phyloP scores from a whole-genome alignment of 805 yeast species.

The Lachancea waltii region DNA sequence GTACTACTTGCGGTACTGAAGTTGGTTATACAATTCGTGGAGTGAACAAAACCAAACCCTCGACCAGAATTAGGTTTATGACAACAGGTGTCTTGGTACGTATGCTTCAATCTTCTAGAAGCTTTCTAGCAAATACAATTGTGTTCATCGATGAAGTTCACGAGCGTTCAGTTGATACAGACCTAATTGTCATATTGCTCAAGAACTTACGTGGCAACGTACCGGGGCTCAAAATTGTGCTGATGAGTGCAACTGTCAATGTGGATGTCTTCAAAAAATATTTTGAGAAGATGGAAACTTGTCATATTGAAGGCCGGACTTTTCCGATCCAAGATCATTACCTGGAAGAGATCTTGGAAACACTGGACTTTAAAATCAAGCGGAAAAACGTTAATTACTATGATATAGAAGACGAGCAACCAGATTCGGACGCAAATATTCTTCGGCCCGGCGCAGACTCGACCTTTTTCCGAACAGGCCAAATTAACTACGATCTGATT shows the following conservation, averaged over 20 bases:
- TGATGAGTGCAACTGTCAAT: constrained; percentile 97
- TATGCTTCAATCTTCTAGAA: constrained; percentile 85
- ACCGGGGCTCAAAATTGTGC: constrained; percentile 60
- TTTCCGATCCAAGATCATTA: constrained; percentile 80
- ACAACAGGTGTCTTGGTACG: constrained; percentile 90
- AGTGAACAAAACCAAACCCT: constrained; percentile 56
- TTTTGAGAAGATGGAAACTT: constrained; percentile 54
- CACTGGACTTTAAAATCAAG: constrained; percentile 50
- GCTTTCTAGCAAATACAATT: constrained; percentile 73
- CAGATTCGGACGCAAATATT: constrained; percentile 38
- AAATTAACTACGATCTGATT: constrained; percentile 69
- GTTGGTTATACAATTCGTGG: constrained; percentile 83
- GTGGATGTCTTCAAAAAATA: constrained; percentile 58
- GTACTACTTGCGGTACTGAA: constrained; percentile 61
- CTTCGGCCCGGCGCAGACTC: constrained; percentile 59
- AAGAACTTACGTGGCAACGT: constrained; percentile 65
- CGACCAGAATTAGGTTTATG: constrained; percentile 79
- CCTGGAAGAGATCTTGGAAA: constrained; percentile 57
- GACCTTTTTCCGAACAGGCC: constrained; percentile 56
- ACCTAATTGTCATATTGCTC: constrained; percentile 88
- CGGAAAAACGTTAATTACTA: constrained; percentile 16
- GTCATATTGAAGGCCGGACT: constrained; percentile 88
- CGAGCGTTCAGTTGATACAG: constrained; percentile 93
- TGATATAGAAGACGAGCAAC: constrained; percentile 22
- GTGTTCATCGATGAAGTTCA: constrained; percentile 96